Evolutionary conservation across 495 filamentous ascomycete genomes (phyloP).

Genomic region (Penicillium arizonense): DNA sequence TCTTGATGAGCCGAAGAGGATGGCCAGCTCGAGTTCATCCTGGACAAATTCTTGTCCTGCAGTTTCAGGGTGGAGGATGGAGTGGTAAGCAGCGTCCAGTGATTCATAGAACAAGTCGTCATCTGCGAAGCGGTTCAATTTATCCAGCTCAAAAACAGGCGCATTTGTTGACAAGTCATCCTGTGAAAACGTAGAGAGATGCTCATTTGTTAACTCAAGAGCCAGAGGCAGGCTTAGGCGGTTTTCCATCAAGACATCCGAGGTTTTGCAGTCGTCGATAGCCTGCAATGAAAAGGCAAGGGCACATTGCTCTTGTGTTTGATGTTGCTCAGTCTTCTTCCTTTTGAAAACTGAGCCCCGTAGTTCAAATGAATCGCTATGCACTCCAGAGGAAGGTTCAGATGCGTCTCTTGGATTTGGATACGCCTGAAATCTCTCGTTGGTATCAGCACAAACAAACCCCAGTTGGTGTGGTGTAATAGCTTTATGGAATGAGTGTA

Average conservation of each 20-base stretch:
- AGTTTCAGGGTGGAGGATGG: conserved; percentile 2
- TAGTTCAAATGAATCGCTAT: no score
- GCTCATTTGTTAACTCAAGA: neutral
- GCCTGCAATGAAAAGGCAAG: no score
- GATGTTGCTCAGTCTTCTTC: no score
- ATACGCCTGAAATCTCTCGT: no score
- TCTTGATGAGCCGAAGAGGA: neutral
- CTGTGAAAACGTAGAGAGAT: neutral
- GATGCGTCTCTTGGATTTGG: no score
- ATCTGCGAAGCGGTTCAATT: neutral
- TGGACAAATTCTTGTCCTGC: neutral
- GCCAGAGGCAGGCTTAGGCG: no score
- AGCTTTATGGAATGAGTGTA: neutral
- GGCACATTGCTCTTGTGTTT: no score
- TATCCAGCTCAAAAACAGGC: neutral
- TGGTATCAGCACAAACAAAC: no score
- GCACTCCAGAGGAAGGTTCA: no score
- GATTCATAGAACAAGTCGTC: conserved; percentile 10
- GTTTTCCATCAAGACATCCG: no score
- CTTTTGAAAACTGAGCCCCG: no score
- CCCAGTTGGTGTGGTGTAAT: neutral
- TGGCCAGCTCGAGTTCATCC: neutral
- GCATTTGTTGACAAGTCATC: neutral
- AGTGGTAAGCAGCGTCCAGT: conserved; percentile 16
- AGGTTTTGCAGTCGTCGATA: no score